A percentile compares a stretch with the other conserved stretches of the same genome.
phyloP scores from a whole-genome alignment of 1,284 basidiomycete species.

The Rhodotorula sp. region DNA sequence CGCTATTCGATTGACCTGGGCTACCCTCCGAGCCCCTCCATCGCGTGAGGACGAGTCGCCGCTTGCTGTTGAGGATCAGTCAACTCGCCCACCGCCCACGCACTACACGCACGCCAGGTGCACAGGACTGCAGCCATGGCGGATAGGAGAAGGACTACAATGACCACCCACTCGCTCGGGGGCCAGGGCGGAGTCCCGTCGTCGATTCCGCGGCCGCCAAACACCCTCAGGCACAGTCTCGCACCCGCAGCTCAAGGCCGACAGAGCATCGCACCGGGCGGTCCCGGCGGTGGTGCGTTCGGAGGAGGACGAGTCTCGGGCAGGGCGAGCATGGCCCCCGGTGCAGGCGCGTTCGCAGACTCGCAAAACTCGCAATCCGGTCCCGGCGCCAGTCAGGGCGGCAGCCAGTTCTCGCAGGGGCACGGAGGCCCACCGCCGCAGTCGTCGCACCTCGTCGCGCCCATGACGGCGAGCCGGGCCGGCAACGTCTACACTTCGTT shows the following conservation, averaged over 20 bases:
- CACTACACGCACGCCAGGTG: neutral
- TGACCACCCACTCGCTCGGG: conserved; percentile 2
- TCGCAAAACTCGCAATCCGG: conserved; percentile 1
- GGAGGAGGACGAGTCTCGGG: neutral
- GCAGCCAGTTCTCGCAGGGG: conserved; percentile 27
- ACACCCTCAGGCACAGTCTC: conserved; percentile 25
- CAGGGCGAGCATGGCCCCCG: conserved; percentile 12
- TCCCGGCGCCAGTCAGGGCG: conserved; percentile 2
- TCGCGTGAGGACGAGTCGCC: no score
- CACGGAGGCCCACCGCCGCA: conserved; percentile 19
- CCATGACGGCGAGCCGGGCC: conserved; percentile 26
- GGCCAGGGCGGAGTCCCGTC: conserved; percentile 16
- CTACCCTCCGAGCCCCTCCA: no score
- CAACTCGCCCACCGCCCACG: conserved; percentile 2
- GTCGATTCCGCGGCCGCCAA: conserved; percentile 28
- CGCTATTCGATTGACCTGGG: no score
- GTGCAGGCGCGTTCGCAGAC: neutral
- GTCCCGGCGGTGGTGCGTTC: neutral
- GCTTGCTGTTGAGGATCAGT: conserved; percentile 4
- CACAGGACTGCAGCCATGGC: conserved; percentile 17
- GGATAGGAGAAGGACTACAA: conserved; percentile 32
- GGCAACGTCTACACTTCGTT: conserved; percentile 8
- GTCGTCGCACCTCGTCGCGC: neutral
- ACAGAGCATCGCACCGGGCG: conserved; percentile 4
- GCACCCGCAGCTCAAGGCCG: conserved; percentile 1